Conservation (phyloP, 1,284 basidiomycete species). For the Apiotrichum domesticum region DNA sequence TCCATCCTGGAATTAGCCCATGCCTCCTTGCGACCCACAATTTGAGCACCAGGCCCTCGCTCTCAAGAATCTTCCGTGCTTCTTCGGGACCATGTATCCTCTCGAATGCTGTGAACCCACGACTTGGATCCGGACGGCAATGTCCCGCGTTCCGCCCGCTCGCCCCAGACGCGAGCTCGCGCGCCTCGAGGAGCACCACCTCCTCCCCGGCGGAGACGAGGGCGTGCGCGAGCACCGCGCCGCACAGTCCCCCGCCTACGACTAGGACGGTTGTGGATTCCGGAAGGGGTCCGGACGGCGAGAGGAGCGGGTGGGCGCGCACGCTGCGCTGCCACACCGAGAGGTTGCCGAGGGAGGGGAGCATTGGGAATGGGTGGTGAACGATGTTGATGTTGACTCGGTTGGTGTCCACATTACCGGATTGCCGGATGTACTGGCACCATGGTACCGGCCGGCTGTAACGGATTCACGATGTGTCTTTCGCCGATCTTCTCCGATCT, state of each 20-base stretch:
- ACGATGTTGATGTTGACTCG: too few species aligned
- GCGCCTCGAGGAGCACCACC: slow-evolving; percentile 39
- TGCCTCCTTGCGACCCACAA: too few species aligned
- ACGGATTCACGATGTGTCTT: too few species aligned
- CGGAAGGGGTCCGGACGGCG: slow-evolving; percentile 21
- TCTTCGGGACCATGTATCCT: slow-evolving; percentile 26
- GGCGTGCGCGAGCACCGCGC: slow-evolving; percentile 30
- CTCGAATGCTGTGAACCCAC: slow-evolving; percentile 34
- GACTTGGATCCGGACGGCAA: slow-evolving; percentile 35
- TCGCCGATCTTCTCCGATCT: too few species aligned
- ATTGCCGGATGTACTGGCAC: too few species aligned
- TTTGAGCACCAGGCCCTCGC: background rate
- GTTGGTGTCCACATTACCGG: too few species aligned
- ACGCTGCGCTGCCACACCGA: slow-evolving; percentile 38
- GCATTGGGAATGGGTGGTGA: too few species aligned
- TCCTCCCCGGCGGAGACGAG: slow-evolving; percentile 10
- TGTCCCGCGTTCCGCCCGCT: slow-evolving; percentile 43
- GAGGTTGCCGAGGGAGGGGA: slow-evolving; percentile 6
- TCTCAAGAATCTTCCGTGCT: slow-evolving; percentile 16
- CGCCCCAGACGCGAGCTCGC: slow-evolving; percentile 41
- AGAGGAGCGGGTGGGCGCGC: slow-evolving; percentile 28
- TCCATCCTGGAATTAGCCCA: slow-evolving; percentile 9
- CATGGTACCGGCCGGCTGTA: too few species aligned
- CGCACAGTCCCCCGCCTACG: slow-evolving; percentile 34
- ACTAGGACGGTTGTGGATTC: slow-evolving; percentile 28